Base-by-base conservation (phyloP, 2,329 filamentous ascomycete genomes). In the Alternaria sp. region DNA sequence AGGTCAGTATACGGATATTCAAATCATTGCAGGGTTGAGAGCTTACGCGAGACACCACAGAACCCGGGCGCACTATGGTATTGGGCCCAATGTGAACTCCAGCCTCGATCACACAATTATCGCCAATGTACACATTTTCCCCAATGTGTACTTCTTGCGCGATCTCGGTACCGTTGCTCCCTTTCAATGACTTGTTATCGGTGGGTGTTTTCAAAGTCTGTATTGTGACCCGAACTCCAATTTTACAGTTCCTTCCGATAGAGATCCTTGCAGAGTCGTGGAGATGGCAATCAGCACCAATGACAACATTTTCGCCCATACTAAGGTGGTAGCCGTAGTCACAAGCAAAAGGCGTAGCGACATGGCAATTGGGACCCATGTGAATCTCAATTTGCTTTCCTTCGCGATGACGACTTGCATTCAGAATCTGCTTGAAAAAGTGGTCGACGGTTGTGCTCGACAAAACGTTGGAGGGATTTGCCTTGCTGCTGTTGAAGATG, bases 281-380 rank as follows among this genome's bases (percentile, higher is more conserved):
- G 73, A 98, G 90, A 26, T 89, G 89, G 78, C 94, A 97, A 71
- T 92, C 91, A 56, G 91, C 87, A 18, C 91, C 92, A 67, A 99
- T 91, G 56, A 89, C 87, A 3, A 96, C 92, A 65, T 95, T 89
- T 68, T 94, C 90, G 12, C 92, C 94, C 67, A 99, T 91, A 48
- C 87, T 86, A 70, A 98, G 91, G 77, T 99, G 98, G 81, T 97
- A 98, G 0, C 95, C 95, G 73, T 97, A 97, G 72, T 97, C 93
- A 76, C 94, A 97, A 47, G 86, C 89, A 77, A 99, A 98, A 0
- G 94, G 94, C 3, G 91, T 88, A 72, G 97, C 93, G 26, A 99
- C 91, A 42, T 89, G 84, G 5, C 92, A 90, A 56, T 90, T 88
- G 16, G 89, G 86, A n/a, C 92, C 92, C 5, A 95, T 86, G 24